Evolutionary conservation across 345 rosid genomes (phyloP), one percentile per base, ranked within the genome.

Genomic region (Eucalyptus melliodora): DNA sequence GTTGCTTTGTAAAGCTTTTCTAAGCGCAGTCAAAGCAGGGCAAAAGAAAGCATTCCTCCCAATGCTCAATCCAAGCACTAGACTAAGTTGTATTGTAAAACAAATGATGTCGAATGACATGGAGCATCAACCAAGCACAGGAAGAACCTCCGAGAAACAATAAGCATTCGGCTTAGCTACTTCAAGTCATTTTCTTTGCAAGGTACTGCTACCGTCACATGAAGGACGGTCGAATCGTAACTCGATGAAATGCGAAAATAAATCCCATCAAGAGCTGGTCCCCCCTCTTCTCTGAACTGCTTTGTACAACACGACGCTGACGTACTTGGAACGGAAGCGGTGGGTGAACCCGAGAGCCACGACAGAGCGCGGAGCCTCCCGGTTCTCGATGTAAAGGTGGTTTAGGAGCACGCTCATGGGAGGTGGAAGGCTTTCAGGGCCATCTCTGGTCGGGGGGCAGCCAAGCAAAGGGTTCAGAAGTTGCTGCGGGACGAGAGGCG

Each of bases 341-440:
- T 98, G 99, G 86, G 99, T 94, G 93, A 96, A 95, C 50, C 99
- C 99, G 19, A 98, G 97, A 17, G 98, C 99, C 88, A 97, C 99
- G 55, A 96, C 96, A 4, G 99, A 95, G 65, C 98, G 95, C 45
- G 99, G 99, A 49, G 96, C 88, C 51, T 96, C 98, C 89, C 96
- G 90, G 91, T 96, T 96, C 90, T 98, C 99, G 30, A 98, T 98
- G 89, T 95, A 98, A 24, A 98, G 97, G 83, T 98, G 99, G 93
- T 98, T 98, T 89, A 97, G 94, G 90, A 93, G 92, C 65, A 94
- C 98, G 86, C 90, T 93, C 90, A 95, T 95, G 19, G 99, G 99
- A 86, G 50, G 67, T 26, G 94, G 96, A 88, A 94, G 89, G 86
- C 91, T 88, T 89, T 94, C 97, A 8, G 91, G 86, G 87, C 90